Conservation (phyloP, 768 basidiomycete genomes). For the Suillus subaureus region DNA sequence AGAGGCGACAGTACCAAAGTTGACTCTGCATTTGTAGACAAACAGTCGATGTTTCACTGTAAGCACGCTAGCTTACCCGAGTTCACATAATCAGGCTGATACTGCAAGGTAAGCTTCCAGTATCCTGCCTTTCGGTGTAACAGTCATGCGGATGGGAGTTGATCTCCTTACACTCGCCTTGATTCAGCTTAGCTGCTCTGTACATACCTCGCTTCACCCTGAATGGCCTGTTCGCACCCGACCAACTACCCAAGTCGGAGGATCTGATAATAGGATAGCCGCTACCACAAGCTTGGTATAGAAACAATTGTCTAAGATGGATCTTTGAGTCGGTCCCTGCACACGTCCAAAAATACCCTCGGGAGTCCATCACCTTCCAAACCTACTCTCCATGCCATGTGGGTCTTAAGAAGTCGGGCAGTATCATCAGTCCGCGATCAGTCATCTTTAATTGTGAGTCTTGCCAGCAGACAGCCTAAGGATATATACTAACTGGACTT, state of each 20-base stretch:
- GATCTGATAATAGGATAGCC: neutral
- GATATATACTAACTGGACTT: neutral
- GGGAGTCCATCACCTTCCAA: constrained; percentile 27
- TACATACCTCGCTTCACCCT: neutral
- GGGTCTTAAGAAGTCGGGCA: constrained; percentile 31
- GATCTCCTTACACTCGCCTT: neutral
- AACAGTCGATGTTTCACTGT: too few species aligned
- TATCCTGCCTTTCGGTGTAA: neutral
- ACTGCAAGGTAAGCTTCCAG: neutral
- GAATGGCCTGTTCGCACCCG: neutral
- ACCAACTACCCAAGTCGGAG: neutral
- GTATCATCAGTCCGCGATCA: constrained; percentile 27
- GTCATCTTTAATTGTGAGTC: constrained; percentile 26
- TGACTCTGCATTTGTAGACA: too few species aligned
- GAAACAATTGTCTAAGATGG: neutral
- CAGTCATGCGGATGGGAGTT: neutral
- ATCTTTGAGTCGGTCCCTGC: too few species aligned
- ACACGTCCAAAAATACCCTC: constrained; percentile 16
- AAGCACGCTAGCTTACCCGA: too few species aligned
- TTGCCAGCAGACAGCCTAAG: neutral
- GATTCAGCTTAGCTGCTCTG: neutral
- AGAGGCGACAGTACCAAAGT: neutral
- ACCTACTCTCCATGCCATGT: constrained; percentile 24
- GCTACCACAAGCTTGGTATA: too few species aligned
- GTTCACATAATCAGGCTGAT: too few species aligned